Percentiles rank a stretch among this genome's conserved stretches.
Conservation (phyloP, 1,139 yeast species). For the Geotrichum restrictum region DNA sequence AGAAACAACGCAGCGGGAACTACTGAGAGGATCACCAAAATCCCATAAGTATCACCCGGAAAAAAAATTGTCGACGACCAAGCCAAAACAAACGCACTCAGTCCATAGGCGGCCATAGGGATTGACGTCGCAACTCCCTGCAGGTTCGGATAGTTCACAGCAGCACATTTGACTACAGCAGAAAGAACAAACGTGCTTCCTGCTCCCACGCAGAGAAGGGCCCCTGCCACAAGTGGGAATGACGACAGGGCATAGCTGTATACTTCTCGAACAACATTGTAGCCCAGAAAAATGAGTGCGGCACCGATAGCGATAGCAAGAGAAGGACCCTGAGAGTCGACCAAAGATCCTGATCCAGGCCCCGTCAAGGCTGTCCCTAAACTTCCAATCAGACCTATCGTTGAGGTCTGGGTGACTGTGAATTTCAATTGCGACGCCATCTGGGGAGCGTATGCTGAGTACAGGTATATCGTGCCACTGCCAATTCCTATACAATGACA, state of each 20-base stretch:
- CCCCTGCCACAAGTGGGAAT: conserved; percentile 32
- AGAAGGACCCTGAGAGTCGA: conserved; percentile 55
- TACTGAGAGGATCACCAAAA: conserved; percentile 35
- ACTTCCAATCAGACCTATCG: conserved; percentile 57
- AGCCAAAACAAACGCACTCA: conserved; percentile 41
- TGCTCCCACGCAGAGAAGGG: conserved; percentile 37
- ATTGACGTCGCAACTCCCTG: conserved; percentile 43
- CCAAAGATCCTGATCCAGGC: conserved; percentile 56
- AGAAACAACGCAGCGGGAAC: conserved; percentile 35
- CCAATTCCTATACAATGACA: conserved; percentile 11
- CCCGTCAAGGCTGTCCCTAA: conserved; percentile 59
- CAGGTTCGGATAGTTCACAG: conserved; percentile 39
- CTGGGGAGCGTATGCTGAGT: conserved; percentile 64
- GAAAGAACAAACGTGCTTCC: conserved; percentile 42
- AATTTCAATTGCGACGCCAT: conserved; percentile 51
- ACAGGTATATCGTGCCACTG: conserved; percentile 59
- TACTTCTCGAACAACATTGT: conserved; percentile 31
- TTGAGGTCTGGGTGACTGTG: conserved; percentile 53
- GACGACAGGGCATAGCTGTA: conserved; percentile 27
- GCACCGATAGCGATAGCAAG: conserved; percentile 35
- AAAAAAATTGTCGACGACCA: conserved; percentile 33
- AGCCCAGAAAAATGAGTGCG: conserved; percentile 34
- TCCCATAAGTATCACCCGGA: conserved; percentile 35
- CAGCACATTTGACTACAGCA: conserved; percentile 44
- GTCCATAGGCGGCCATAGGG: conserved; percentile 45